Evolutionary conservation across 108 stramenopile species (phyloP).

Genomic region (Cyclostephanos tholiformis): DNA sequence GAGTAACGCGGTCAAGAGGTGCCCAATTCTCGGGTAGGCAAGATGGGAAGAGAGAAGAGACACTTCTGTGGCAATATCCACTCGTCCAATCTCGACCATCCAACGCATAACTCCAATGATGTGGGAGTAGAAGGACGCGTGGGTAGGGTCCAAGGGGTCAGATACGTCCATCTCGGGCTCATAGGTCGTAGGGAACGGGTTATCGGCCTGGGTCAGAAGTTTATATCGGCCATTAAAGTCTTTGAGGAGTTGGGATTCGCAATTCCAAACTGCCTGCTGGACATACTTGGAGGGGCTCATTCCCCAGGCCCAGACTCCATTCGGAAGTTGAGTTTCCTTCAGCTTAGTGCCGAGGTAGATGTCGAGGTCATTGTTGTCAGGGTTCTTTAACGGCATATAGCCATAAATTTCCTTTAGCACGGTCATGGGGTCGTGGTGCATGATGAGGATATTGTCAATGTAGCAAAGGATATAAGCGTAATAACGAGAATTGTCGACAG

Average conservation of each 20-base stretch:
- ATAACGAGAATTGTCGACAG: constrained; percentile 22
- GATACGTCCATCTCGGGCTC: constrained; percentile 13
- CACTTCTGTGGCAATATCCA: constrained; percentile 50
- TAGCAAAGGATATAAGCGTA: constrained; percentile 49
- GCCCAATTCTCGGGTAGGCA: constrained; percentile 44
- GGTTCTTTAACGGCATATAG: constrained; percentile 1
- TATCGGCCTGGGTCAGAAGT: constrained; percentile 5
- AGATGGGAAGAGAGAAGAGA: constrained; percentile 49
- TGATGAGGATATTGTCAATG: too few relatives aligned
- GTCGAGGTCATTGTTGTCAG: constrained; percentile 14
- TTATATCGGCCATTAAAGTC: not conserved
- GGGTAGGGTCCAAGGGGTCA: not conserved
- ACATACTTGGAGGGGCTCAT: constrained; percentile 32
- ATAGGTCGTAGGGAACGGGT: constrained; percentile 31
- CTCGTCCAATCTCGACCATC: constrained; percentile 55
- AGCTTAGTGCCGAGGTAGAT: constrained; percentile 42
- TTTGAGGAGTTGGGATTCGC: not conserved
- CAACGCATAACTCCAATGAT: constrained; percentile 50
- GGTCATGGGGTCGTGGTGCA: not conserved
- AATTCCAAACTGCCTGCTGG: constrained; percentile 23
- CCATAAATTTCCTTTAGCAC: constrained; percentile 30
- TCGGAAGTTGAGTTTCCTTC: not conserved
- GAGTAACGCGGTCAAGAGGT: constrained; percentile 31
- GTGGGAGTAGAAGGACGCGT: constrained; percentile 16
- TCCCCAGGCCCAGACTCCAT: constrained; percentile 12